Conservation (phyloP, 148 eudicot genomes). For the Nyssa sinensis region DNA sequence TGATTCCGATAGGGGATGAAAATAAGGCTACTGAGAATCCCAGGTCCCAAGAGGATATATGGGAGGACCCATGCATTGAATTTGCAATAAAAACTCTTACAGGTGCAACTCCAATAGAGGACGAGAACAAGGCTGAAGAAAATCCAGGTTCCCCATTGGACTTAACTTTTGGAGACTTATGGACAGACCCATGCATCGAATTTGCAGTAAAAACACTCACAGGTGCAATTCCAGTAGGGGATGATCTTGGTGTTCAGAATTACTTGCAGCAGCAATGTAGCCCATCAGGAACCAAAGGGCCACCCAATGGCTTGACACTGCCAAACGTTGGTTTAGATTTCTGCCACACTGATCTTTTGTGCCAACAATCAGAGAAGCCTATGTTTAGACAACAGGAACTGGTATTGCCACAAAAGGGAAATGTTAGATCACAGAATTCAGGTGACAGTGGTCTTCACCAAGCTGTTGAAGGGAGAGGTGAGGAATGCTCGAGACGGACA, state of each 20-base stretch:
- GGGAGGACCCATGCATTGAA: slow-evolving; percentile 45
- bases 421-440: slow-evolving; percentile 5
- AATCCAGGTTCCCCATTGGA: slow-evolving; percentile 2
- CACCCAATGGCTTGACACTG: not conserved
- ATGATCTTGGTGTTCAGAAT: slow-evolving; percentile 11
- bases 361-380: slow-evolving; percentile 5
- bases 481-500: not conserved
- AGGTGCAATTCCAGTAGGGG: slow-evolving; percentile 28
- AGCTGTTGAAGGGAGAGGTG: slow-evolving; percentile 3
- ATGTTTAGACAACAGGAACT: not conserved
- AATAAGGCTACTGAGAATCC: slow-evolving; percentile 5
- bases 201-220: slow-evolving; percentile 59
- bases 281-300: slow-evolving; percentile 13
- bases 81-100: slow-evolving; percentile 56
- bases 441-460: slow-evolving; percentile 11
- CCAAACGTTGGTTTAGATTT: slow-evolving; percentile 12
- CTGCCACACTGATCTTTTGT: slow-evolving; percentile 1
- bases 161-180: not conserved
- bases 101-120: slow-evolving; percentile 24
- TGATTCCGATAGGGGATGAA: slow-evolving; percentile 32
- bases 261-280: slow-evolving; percentile 20
- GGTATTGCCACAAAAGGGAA: slow-evolving; percentile 5
- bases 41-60: slow-evolving; percentile 17
- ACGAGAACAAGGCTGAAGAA: slow-evolving; percentile 2
- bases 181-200: slow-evolving; percentile 44